Evolutionary conservation across 176 grass and related monocot genomes (phyloP).

Genomic region (Eremochloa ophiuroides): DNA sequence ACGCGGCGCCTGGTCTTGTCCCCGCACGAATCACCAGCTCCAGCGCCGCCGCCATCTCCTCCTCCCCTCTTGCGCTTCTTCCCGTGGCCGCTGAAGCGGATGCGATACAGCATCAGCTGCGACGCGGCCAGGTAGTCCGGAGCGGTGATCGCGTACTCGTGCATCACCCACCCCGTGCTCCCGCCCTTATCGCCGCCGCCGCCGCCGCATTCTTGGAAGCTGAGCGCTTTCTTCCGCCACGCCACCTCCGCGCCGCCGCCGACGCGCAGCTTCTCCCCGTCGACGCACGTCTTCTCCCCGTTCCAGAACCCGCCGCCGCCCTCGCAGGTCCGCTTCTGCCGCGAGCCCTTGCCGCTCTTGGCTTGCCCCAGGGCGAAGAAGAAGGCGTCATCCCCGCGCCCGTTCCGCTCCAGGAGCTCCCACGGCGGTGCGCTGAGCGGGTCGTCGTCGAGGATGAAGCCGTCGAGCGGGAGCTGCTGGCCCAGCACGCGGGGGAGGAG

Average conservation of each 20-base stretch:
- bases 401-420: background rate
- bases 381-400: background rate
- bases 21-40: background rate
- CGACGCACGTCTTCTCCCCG: background rate
- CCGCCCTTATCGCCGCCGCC: background rate
- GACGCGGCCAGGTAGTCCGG: background rate
- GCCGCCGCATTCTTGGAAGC: background rate
- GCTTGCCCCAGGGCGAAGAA: background rate
- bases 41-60: background rate
- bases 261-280: background rate
- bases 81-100: background rate
- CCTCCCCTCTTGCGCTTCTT: background rate
- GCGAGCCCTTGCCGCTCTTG: background rate
- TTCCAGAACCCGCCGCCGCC: background rate
- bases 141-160: background rate
- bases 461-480: background rate
- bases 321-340: background rate
- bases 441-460: background rate
- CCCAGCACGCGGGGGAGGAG: background rate
- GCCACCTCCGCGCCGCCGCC: background rate
- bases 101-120: background rate
- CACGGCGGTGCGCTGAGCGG: background rate
- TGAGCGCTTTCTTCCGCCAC: background rate
- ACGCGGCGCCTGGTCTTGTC: background rate
- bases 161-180: slow-evolving; percentile 4